phyloP scores from a whole-genome alignment of 2,329 filamentous ascomycete species.

The Madurella fahalii region DNA sequence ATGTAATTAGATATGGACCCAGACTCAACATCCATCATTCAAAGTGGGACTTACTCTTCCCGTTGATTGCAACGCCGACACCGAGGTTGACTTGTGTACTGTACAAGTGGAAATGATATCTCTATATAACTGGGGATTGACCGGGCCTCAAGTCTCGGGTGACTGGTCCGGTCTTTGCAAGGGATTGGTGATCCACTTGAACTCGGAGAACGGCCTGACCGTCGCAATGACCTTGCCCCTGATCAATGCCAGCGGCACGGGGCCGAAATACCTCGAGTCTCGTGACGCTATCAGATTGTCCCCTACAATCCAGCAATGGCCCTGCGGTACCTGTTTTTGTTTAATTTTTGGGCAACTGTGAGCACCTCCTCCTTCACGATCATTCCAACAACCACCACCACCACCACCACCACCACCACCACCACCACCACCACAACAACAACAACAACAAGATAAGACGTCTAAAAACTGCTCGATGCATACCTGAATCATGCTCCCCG shows the following conservation, averaged over 20 bases:
- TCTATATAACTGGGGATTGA: not conserved
- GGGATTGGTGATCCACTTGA: constrained; percentile 46
- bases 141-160: not conserved
- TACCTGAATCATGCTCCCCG: constrained; percentile 62
- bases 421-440: too few relatives aligned
- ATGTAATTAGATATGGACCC: constrained; percentile 28
- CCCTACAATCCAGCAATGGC: constrained; percentile 87
- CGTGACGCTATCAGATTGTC: constrained; percentile 82
- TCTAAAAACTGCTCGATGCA: constrained; percentile 38
- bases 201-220: constrained; percentile 47
- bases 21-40: constrained; percentile 17
- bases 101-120: not conserved
- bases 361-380: not conserved
- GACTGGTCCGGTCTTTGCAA: constrained; percentile 17
- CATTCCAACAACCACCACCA: not conserved
- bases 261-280: constrained; percentile 83
- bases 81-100: not conserved
- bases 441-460: not conserved
- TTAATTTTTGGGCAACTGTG: not conserved
- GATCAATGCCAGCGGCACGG: constrained; percentile 78
- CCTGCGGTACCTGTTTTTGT: constrained; percentile 74
- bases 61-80: too few relatives aligned
- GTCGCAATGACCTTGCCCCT: constrained; percentile 74
- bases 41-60: not conserved
- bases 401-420: too few relatives aligned